Conservation (phyloP, 257 asterid genomes). For the Catharanthus roseus region DNA sequence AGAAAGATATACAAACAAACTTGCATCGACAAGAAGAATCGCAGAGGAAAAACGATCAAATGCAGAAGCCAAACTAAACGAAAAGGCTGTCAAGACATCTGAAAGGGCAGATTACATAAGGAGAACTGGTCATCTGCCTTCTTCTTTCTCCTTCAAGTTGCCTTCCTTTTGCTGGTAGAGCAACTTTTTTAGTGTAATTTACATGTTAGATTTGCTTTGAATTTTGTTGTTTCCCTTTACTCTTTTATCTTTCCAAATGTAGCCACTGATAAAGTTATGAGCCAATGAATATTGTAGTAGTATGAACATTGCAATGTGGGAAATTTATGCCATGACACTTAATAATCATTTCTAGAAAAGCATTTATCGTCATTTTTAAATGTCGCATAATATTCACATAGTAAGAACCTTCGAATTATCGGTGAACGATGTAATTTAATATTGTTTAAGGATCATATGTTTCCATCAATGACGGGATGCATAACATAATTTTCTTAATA, state of each 20-base stretch:
- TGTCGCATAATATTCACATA: no score
- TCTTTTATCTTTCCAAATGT: not conserved
- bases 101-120: constrained; percentile 72
- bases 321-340: not conserved
- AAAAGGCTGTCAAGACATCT: constrained; percentile 59
- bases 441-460: no score
- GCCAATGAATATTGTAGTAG: not conserved
- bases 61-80: constrained; percentile 77
- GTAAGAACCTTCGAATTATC: no score
- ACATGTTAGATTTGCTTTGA: not conserved
- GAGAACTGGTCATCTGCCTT: constrained; percentile 70
- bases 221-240: not conserved
- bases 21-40: constrained; percentile 64
- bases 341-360: no score
- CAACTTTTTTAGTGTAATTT: not conserved
- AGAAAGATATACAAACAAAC: constrained; percentile 58
- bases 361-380: no score
- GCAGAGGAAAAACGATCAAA: constrained; percentile 83
- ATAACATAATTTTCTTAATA: no score
- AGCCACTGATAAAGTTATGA: constrained; percentile 1
- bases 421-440: no score
- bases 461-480: no score
- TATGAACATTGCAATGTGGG: not conserved
- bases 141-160: constrained; percentile 52
- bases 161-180: constrained; percentile 68